Conservation (phyloP, 108 stramenopile genomes). For the Aurantiochytrium sp. region DNA sequence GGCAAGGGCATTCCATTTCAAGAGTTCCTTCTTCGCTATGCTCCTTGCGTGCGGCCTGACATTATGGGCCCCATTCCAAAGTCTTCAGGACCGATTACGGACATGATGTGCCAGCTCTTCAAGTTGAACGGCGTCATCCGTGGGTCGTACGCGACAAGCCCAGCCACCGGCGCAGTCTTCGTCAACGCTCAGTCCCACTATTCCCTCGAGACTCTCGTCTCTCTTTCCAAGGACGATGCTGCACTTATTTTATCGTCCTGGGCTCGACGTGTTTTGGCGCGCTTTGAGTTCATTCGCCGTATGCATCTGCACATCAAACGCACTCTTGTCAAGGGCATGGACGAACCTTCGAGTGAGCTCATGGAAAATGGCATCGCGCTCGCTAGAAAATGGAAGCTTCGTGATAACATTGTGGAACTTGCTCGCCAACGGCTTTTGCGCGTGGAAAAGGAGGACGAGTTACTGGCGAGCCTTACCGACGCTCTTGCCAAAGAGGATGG, state of each 20-base stretch:
- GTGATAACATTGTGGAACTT: not conserved
- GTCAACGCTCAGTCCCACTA: not conserved
- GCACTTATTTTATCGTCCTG: not conserved
- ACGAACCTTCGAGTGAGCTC: not conserved
- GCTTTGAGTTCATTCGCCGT: not conserved
- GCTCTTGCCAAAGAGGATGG: not conserved
- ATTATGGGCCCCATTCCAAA: not conserved
- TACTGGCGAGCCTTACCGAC: not conserved
- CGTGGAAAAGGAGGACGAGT: not conserved
- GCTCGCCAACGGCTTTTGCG: not conserved
- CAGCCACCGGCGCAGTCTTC: not conserved
- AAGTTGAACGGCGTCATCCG: not conserved
- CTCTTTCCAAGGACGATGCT: not conserved
- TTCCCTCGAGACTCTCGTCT: not conserved
- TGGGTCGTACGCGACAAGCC: not conserved
- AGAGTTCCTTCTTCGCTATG: not conserved
- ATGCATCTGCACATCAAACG: not conserved
- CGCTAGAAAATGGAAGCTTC: not conserved
- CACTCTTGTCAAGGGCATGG: not conserved
- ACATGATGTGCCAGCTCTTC: not conserved
- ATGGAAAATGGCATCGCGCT: not conserved
- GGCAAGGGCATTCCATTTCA: not conserved
- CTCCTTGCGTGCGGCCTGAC: not conserved
- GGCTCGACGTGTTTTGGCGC: not conserved
- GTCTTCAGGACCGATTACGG: not conserved